Percentiles rank a stretch among this genome's conserved stretches.
phyloP scores from a whole-genome alignment of 2,329 filamentous ascomycete species.

The Verticillium nubilum region DNA sequence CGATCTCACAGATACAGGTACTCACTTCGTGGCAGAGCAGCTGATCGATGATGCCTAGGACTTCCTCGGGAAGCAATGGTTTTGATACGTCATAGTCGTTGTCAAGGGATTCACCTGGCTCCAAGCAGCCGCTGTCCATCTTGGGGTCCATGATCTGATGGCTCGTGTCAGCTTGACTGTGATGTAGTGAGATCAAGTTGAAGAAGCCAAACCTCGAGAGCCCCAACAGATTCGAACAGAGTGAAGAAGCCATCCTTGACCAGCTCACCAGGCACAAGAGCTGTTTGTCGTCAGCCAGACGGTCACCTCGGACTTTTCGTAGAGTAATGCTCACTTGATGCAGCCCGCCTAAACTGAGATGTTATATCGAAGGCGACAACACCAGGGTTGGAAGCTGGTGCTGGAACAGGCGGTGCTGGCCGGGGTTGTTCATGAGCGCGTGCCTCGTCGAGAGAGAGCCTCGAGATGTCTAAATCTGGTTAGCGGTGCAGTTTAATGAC shows the following conservation, averaged over 20 bases:
- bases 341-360: constrained; percentile 45
- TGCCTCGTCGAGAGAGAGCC: constrained; percentile 30
- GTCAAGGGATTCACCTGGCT: constrained; percentile 74
- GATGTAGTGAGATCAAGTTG: background rate
- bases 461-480: constrained; percentile 29
- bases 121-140: constrained; percentile 91
- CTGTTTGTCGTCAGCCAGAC: constrained; percentile 36
- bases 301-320: background rate
- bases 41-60: constrained; percentile 92
- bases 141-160: constrained; percentile 94
- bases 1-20: background rate
- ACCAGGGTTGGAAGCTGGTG: constrained; percentile 23
- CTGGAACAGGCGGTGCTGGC: constrained; percentile 29
- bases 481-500: background rate
- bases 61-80: constrained; percentile 67
- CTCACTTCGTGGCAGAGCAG: constrained; percentile 79
- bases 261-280: constrained; percentile 71
- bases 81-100: constrained; percentile 72
- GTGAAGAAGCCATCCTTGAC: constrained; percentile 94
- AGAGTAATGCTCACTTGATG: constrained; percentile 37
- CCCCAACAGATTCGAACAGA: constrained; percentile 88
- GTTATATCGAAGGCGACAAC: constrained; percentile 56
- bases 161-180: background rate
- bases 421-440: constrained; percentile 19
- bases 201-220: constrained; percentile 59